Conservation (phyloP, 2,329 filamentous ascomycete genomes). For the Reticulascus tulasneorum region DNA sequence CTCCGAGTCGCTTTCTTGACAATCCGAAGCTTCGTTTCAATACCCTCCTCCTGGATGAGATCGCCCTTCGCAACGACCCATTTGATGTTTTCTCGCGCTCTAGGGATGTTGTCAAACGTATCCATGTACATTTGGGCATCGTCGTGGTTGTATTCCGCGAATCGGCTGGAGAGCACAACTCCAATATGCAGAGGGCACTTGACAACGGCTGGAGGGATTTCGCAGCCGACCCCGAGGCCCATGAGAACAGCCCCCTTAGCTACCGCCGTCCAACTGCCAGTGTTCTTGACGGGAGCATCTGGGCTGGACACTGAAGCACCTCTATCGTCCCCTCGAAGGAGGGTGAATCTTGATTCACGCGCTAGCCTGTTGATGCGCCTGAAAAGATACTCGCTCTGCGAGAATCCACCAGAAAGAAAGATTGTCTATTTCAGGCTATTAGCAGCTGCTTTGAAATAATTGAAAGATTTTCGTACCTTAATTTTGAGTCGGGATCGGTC, state of each 20-base stretch:
- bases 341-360: conserved; percentile 1
- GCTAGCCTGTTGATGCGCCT: conserved; percentile 5
- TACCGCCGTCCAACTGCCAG: conserved; percentile 15
- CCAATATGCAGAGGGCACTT: conserved; percentile 6
- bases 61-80: conserved; percentile 16
- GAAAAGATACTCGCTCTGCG: conserved; percentile 13
- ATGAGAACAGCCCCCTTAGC: conserved; percentile 13
- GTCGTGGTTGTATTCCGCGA: conserved; percentile 1
- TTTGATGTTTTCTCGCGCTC: conserved; percentile 10
- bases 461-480: neutral
- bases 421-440: no score
- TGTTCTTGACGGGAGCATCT: no score
- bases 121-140: conserved; percentile 10
- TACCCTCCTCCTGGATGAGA: conserved; percentile 7
- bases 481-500: no score
- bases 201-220: conserved; percentile 3
- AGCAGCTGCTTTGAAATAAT: neutral
- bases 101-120: conserved; percentile 4
- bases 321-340: conserved; percentile 9
- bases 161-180: neutral
- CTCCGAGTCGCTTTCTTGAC: conserved; percentile 3
- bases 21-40: conserved; percentile 1
- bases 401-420: conserved; percentile 17
- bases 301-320: no score
- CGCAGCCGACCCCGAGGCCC: conserved; percentile 12